Percentiles rank a stretch among this genome's conserved stretches.
Conservation (phyloP, 805 yeast species). For the Diddensiella santjacobensis region DNA sequence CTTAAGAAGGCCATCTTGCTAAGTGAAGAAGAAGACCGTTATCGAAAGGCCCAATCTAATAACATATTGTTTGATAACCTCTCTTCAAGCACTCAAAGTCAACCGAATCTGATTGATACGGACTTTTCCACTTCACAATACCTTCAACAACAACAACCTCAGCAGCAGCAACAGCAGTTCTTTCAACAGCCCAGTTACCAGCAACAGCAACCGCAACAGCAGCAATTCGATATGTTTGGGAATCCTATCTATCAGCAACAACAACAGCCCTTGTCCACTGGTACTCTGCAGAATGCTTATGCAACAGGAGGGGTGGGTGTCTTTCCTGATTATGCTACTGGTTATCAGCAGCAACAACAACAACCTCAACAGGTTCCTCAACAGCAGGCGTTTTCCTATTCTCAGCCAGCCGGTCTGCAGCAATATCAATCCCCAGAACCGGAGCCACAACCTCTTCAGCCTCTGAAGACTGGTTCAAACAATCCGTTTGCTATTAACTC, state of each 20-base stretch:
- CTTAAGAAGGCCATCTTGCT: constrained; percentile 65
- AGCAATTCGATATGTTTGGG: constrained; percentile 57
- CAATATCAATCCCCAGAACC: constrained; percentile 37
- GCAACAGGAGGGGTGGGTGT: constrained; percentile 23
- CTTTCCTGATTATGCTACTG: constrained; percentile 18
- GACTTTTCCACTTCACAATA: constrained; percentile 32
- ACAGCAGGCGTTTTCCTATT: constrained; percentile 18
- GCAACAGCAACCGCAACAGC: constrained; percentile 36
- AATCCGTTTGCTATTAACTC: constrained; percentile 64
- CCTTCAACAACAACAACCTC: constrained; percentile 41
- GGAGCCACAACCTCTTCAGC: constrained; percentile 43
- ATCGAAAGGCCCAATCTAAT: constrained; percentile 37
- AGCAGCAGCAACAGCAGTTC: constrained; percentile 35
- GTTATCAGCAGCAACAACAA: constrained; percentile 22
- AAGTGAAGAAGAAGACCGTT: constrained; percentile 71
- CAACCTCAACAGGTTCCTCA: constrained; percentile 16
- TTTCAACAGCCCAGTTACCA: constrained; percentile 19
- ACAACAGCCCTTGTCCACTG: constrained; percentile 51
- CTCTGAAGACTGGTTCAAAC: constrained; percentile 66
- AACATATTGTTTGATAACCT: constrained; percentile 18
- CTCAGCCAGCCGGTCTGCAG: constrained; percentile 23
- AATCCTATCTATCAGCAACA: constrained; percentile 45
- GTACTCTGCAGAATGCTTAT: constrained; percentile 48
- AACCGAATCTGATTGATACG: constrained; percentile 28
- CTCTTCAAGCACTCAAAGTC: constrained; percentile 15